These are phyloP conservation scores for Thozetella sp. DNA, from an alignment of 495 filamentous ascomycete genomes.

Conservation along the genomic window DNA sequence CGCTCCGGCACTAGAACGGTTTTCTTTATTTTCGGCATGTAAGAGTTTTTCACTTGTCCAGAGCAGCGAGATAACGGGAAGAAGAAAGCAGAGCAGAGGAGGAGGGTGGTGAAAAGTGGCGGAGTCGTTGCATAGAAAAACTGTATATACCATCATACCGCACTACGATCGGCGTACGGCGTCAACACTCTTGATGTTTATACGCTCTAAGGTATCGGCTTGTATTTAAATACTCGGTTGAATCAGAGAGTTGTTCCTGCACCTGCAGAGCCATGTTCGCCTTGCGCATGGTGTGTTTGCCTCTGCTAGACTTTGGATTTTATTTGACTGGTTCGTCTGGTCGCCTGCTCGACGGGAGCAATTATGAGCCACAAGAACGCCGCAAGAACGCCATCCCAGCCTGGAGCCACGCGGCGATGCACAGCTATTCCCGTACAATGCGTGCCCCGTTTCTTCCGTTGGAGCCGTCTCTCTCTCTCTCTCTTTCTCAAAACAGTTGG, in stretches of 20 bases:
- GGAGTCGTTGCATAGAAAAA: neutral
- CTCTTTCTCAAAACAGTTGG: no score
- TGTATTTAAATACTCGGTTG: neutral
- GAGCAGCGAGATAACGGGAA: no score
- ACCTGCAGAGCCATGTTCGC: neutral
- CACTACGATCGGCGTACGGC: slow-evolving; percentile 1
- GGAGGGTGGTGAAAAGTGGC: neutral
- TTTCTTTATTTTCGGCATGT: neutral
- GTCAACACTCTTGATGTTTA: neutral
- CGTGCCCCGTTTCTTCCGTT: no score
- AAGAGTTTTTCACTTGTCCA: no score
- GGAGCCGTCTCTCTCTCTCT: no score
- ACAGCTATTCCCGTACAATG: neutral
- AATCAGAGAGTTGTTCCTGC: neutral
- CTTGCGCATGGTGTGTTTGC: neutral
- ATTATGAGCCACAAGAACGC: neutral
- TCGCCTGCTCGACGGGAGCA: neutral
- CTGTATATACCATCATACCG: slow-evolving; percentile 3
- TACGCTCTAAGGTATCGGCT: neutral
- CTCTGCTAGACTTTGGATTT: neutral
- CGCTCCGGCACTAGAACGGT: slow-evolving; percentile 3
- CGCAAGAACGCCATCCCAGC: neutral
- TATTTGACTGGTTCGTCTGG: neutral
- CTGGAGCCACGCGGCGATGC: neutral
- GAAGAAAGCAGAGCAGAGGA: neutral